Conservation (phyloP, 2,329 filamentous ascomycete genomes). For the Clonostachys chloroleuca region DNA sequence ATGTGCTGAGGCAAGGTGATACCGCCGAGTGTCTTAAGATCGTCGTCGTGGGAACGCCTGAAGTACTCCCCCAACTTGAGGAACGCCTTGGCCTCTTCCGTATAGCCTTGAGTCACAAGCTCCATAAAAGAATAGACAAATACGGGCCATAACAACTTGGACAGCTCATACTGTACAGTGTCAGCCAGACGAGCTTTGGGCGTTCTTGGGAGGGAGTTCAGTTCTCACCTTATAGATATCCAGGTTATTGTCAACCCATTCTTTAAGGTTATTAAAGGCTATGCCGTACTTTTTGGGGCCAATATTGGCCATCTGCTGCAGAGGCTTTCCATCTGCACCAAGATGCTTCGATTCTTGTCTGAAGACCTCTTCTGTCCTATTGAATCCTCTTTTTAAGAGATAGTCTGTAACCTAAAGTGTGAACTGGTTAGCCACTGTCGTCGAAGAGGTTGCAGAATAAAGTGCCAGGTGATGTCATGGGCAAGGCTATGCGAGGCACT, state of each 20-base stretch:
- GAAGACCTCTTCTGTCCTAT: conserved; percentile 85
- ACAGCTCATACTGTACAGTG: conserved; percentile 69
- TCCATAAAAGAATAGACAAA: conserved; percentile 92
- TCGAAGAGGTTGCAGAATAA: neutral
- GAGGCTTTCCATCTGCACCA: conserved; percentile 74
- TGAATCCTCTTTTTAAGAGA: conserved; percentile 91
- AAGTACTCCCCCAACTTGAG: conserved; percentile 68
- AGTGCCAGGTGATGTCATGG: neutral
- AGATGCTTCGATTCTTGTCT: conserved; percentile 84
- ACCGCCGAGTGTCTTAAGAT: conserved; percentile 69
- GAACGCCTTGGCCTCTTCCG: conserved; percentile 69
- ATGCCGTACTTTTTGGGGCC: conserved; percentile 74
- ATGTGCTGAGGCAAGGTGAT: conserved; percentile 77
- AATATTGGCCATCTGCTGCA: conserved; percentile 62
- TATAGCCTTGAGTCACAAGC: conserved; percentile 67
- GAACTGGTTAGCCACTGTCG: neutral
- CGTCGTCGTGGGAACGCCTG: conserved; percentile 72
- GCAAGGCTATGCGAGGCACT: neutral
- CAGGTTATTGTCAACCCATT: conserved; percentile 87
- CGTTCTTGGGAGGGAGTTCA: neutral
- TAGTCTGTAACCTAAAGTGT: conserved; percentile 75
- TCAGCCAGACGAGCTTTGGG: conserved; percentile 6
- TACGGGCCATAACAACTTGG: conserved; percentile 84
- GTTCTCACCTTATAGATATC: conserved; percentile 81
- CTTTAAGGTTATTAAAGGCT: conserved; percentile 68